Conservation (phyloP, 352 stramenopile genomes). For the Phytophthora sansomeana region DNA sequence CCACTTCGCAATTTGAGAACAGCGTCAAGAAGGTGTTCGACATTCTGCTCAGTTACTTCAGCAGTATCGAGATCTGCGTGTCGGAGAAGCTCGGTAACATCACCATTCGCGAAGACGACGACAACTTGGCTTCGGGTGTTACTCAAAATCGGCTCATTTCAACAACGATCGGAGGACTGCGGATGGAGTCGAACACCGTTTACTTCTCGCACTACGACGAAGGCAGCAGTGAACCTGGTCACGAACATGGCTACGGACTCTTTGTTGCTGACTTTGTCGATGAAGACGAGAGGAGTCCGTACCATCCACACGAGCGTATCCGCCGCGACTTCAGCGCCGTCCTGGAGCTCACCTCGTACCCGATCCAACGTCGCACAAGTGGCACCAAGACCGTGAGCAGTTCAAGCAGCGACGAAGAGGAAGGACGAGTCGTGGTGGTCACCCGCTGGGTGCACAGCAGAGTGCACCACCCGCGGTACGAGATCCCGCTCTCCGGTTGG, state of each 20-base stretch:
- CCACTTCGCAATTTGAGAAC: constrained; percentile 36
- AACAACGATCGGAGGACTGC: constrained; percentile 26
- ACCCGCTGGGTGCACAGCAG: constrained; percentile 38
- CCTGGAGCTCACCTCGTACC: constrained; percentile 33
- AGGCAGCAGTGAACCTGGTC: constrained; percentile 9
- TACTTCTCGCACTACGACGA: constrained; percentile 46
- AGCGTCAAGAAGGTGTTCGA: constrained; percentile 58
- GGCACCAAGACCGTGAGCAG: constrained; percentile 11
- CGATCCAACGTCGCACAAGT: constrained; percentile 8
- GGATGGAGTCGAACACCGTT: constrained; percentile 52
- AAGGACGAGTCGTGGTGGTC: constrained; percentile 34
- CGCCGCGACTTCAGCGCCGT: constrained; percentile 46
- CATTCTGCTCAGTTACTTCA: constrained; percentile 38
- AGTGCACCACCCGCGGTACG: constrained; percentile 36
- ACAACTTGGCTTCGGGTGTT: constrained; percentile 33
- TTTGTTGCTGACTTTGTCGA: constrained; percentile 53
- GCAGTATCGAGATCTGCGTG: constrained; percentile 55
- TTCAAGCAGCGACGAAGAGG: constrained; percentile 3
- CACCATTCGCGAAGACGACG: constrained; percentile 56
- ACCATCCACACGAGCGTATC: constrained; percentile 45
- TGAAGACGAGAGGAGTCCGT: constrained; percentile 49
- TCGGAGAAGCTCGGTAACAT: constrained; percentile 55
- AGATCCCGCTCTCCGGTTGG: constrained; percentile 32
- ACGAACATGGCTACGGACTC: constrained; percentile 32
- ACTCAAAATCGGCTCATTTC: constrained; percentile 48